Percentiles rank a stretch among this genome's conserved stretches.
Evolutionary conservation across 106 monocot genomes (phyloP).

Genomic region (Gastrodia elata): DNA sequence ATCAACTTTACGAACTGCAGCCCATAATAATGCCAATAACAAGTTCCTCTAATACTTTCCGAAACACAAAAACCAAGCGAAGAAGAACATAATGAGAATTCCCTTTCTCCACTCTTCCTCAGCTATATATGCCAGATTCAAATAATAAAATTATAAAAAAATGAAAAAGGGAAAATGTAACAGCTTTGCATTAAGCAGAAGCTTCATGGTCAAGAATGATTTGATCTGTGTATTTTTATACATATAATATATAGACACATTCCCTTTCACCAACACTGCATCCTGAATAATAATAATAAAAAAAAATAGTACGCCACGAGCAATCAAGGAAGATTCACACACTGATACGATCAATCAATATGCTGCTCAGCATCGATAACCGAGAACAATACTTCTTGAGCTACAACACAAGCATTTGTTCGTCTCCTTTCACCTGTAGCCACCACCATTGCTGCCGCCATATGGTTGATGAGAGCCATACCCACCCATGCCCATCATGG

Average conservation of each 20-base stretch:
- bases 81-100: not conserved
- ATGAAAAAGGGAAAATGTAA: no score
- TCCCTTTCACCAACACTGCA: not conserved
- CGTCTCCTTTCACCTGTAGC: constrained; percentile 30
- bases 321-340: not conserved
- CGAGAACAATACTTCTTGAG: not conserved
- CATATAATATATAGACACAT: constrained; percentile 3
- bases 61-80: not conserved
- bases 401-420: not conserved
- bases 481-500: constrained; percentile 46
- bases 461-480: constrained; percentile 47
- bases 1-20: not conserved
- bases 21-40: not conserved
- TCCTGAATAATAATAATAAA: not conserved
- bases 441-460: constrained; percentile 51
- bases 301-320: not conserved
- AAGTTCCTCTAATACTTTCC: constrained; percentile 1
- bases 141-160: not conserved
- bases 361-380: not conserved
- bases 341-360: not conserved
- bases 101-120: not conserved
- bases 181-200: no score
- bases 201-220: not conserved
- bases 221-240: not conserved
- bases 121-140: not conserved